These are phyloP conservation scores for Yarrowia sp. DNA, from an alignment of 805 yeast genomes.

Conservation along the genomic window DNA sequence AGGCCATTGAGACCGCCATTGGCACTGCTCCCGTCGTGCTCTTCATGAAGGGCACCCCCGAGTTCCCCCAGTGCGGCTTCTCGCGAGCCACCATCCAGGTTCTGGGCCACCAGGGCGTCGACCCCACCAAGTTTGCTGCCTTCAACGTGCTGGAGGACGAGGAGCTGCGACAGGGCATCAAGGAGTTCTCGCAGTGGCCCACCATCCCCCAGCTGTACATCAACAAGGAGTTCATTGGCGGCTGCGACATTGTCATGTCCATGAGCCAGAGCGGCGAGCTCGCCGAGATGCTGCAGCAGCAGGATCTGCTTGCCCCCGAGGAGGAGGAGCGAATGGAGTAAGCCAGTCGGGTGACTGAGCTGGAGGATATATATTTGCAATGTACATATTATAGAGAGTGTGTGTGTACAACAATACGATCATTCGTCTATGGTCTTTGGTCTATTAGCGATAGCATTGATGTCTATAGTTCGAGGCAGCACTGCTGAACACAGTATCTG, in stretches of 20 bases:
- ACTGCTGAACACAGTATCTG: not conserved
- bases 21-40: conserved; percentile 89
- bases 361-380: conserved; percentile 13
- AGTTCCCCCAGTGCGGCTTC: conserved; percentile 96
- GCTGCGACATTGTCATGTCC: conserved; percentile 89
- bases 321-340: conserved; percentile 40
- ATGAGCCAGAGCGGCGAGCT: conserved; percentile 90
- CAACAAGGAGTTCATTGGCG: conserved; percentile 87
- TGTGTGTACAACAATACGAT: too few species aligned
- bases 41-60: conserved; percentile 98
- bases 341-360: not conserved
- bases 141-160: conserved; percentile 93
- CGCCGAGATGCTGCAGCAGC: conserved; percentile 74
- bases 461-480: too few species aligned
- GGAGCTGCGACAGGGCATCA: conserved; percentile 91
- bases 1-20: conserved; percentile 85
- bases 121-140: conserved; percentile 94
- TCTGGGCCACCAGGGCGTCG: conserved; percentile 95
- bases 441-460: too few species aligned
- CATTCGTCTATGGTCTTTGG: too few species aligned
- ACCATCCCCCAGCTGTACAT: conserved; percentile 96
- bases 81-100: conserved; percentile 92
- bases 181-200: conserved; percentile 96
- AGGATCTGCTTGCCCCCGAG: conserved; percentile 75
- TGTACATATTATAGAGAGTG: conserved; percentile 20